Evolutionary conservation across 345 rosid species (phyloP).

Genomic region (Aquilaria yunnanensis): DNA sequence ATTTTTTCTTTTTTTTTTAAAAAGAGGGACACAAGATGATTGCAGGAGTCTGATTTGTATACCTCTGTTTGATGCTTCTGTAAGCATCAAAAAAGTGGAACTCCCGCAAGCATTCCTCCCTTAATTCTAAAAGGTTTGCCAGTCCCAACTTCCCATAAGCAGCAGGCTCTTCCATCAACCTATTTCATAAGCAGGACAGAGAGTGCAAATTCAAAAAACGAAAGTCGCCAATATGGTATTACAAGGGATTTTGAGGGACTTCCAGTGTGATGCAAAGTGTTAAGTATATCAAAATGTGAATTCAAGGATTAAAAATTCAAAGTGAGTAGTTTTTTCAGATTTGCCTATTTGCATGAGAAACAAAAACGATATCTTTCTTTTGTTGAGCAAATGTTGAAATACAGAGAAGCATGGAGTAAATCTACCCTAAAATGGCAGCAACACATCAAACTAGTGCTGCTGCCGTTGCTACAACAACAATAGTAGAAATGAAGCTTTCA

Average conservation of each 20-base stretch:
- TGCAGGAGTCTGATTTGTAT: neutral
- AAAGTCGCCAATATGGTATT: neutral
- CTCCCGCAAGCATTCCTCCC: slow-evolving; percentile 98
- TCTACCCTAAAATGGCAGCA: too few species aligned
- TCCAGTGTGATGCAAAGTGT: neutral
- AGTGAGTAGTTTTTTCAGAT: too few species aligned
- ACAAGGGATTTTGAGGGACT: neutral
- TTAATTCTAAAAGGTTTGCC: slow-evolving; percentile 94
- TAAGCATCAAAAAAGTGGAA: slow-evolving; percentile 94
- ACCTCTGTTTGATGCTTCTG: slow-evolving; percentile 97
- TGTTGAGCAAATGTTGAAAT: too few species aligned
- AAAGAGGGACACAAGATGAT: too few species aligned
- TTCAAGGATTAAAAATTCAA: neutral
- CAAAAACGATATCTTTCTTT: too few species aligned
- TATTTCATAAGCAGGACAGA: slow-evolving; percentile 21
- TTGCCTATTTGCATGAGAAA: too few species aligned
- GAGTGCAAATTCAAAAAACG: neutral
- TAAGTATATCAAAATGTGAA: neutral
- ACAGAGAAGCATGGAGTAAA: too few species aligned
- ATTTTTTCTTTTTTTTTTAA: neutral
- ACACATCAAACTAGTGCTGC: too few species aligned
- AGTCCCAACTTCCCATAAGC: slow-evolving; percentile 96
- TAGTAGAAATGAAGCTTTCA: slow-evolving; percentile 2
- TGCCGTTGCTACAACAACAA: too few species aligned
- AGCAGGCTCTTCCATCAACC: slow-evolving; percentile 98